phyloP scores from a whole-genome alignment of 2,329 filamentous ascomycete genomes.

The Phialocephala sp. region DNA sequence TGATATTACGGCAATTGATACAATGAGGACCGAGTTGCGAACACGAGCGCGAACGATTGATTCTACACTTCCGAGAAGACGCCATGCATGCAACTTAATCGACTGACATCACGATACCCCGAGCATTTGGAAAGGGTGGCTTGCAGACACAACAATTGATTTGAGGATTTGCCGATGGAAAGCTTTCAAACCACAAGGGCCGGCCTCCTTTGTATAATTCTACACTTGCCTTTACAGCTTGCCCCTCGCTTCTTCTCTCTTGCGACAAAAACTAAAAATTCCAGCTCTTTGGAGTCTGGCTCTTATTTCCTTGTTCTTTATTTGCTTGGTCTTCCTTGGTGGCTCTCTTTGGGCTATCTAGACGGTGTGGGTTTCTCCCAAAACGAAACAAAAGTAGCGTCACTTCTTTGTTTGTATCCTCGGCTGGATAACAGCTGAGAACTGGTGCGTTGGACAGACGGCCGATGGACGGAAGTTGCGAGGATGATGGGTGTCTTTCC shows the following conservation, averaged over 20 bases:
- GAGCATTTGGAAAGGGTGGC: constrained; percentile 42
- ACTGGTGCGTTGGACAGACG: constrained; percentile 8
- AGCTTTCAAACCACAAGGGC: constrained; percentile 22
- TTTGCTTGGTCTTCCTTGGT: constrained; percentile 1
- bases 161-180: constrained; percentile 40
- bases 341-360: constrained; percentile 9
- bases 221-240: constrained; percentile 6
- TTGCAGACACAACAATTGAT: constrained; percentile 38
- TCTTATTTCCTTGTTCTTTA: background rate
- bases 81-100: constrained; percentile 36
- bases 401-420: constrained; percentile 6
- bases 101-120: constrained; percentile 38
- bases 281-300: background rate
- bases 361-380: constrained; percentile 4
- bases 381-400: background rate
- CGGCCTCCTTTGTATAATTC: constrained; percentile 42
- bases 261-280: background rate
- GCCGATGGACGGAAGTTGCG: background rate
- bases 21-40: constrained; percentile 34
- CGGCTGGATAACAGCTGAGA: constrained; percentile 2
- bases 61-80: constrained; percentile 39
- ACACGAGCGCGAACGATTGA: constrained; percentile 26
- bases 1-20: constrained; percentile 25
- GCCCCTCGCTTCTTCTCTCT: background rate
- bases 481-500: constrained; percentile 1